A percentile compares a stretch with the other conserved stretches of the same genome.
These are phyloP conservation scores for Prinsepia uniflora DNA, from an alignment of 306 rosid genomes.

Conservation along the genomic window DNA sequence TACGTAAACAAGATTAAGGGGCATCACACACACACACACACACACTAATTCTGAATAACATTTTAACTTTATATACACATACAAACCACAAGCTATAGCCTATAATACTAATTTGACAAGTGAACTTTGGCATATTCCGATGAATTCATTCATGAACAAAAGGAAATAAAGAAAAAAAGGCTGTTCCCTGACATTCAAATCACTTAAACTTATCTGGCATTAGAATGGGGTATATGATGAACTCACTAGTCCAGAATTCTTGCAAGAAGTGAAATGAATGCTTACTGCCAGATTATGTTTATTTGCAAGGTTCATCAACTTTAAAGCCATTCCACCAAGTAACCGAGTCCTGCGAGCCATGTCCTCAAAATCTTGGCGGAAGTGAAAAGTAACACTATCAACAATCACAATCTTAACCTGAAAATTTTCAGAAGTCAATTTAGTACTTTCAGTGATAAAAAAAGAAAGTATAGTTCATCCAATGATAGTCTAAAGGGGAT, in stretches of 20 bases:
- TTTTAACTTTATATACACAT: neutral
- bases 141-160: neutral
- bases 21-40: neutral
- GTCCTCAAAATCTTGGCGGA: constrained; percentile 89
- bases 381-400: constrained; percentile 94
- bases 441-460: neutral
- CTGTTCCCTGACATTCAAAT: constrained; percentile 5
- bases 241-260: constrained; percentile 3
- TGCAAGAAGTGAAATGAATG: constrained; percentile 26
- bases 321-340: constrained; percentile 81
- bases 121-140: neutral
- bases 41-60: neutral
- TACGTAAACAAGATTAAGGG: neutral
- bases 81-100: neutral
- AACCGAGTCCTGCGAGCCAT: constrained; percentile 83
- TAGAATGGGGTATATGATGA: neutral
- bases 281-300: constrained; percentile 68
- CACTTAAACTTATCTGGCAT: neutral
- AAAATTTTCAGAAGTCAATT: neutral
- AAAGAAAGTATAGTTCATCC: neutral
- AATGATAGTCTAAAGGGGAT: neutral
- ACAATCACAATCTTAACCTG: constrained; percentile 81
- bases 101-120: neutral
- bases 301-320: constrained; percentile 80
- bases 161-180: neutral